Evolutionary conservation across 2,329 filamentous ascomycete genomes (phyloP).

Genomic region (Penicillium sp.): DNA sequence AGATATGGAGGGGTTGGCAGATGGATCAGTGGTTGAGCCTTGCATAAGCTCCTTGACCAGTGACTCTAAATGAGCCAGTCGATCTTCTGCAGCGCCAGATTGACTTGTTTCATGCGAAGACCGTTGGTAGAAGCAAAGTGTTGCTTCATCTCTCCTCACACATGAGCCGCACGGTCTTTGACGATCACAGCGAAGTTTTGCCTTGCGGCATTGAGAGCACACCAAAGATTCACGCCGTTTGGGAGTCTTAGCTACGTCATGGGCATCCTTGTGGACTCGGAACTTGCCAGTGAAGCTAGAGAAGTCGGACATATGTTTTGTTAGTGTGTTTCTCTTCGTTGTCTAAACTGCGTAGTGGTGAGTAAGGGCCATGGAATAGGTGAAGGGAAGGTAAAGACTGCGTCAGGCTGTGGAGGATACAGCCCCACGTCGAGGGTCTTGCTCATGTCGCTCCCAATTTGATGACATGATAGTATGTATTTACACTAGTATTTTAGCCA

Average conservation of each 20-base stretch:
- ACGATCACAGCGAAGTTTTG: constrained; percentile 6
- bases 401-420: background rate
- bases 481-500: too few relatives aligned
- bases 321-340: too few relatives aligned
- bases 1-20: background rate
- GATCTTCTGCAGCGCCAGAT: constrained; percentile 5
- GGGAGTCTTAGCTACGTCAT: background rate
- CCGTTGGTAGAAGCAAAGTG: background rate
- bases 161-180: constrained; percentile 7
- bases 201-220: constrained; percentile 3
- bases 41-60: constrained; percentile 11
- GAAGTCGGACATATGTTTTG: constrained; percentile 2
- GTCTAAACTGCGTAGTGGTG: too few relatives aligned
- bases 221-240: constrained; percentile 1
- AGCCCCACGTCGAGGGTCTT: background rate
- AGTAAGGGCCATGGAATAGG: too few relatives aligned
- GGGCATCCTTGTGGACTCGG: background rate
- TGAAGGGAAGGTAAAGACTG: too few relatives aligned
- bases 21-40: background rate
- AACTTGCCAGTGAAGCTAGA: constrained; percentile 8
- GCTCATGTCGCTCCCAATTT: background rate
- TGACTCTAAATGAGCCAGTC: constrained; percentile 8
- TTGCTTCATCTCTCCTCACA: background rate
- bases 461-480: too few relatives aligned
- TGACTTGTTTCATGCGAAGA: background rate